phyloP scores from a whole-genome alignment of 106 monocot species.

The Cymbidium sinense region DNA sequence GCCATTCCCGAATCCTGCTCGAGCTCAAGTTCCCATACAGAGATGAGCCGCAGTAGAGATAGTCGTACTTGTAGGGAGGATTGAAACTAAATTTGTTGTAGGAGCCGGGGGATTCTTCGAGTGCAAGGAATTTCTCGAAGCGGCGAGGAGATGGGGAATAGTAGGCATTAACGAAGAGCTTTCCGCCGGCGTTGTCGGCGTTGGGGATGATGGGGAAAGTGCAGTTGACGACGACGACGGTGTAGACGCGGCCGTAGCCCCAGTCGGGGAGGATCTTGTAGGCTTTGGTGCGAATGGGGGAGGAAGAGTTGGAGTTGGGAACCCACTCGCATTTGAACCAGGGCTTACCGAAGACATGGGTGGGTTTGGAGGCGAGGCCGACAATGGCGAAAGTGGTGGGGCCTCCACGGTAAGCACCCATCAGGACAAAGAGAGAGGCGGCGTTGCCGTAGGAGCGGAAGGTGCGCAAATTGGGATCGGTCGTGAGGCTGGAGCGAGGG shows the following conservation, averaged over 20 bases:
- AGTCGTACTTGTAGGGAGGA: constrained; percentile 40
- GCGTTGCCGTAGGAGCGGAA: constrained; percentile 54
- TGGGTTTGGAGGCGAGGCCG: constrained; percentile 64
- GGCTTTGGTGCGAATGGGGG: constrained; percentile 16
- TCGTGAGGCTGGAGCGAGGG: neutral
- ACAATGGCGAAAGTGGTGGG: constrained; percentile 50
- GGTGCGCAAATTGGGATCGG: constrained; percentile 37
- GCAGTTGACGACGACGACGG: constrained; percentile 74
- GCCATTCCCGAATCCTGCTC: constrained; percentile 57
- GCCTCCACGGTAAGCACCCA: constrained; percentile 71
- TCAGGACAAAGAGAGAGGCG: constrained; percentile 58
- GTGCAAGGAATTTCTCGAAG: constrained; percentile 34
- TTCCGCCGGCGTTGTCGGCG: constrained; percentile 41
- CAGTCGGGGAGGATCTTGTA: constrained; percentile 64
- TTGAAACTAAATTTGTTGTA: constrained; percentile 16
- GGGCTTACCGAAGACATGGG: constrained; percentile 55
- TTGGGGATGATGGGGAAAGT: constrained; percentile 32
- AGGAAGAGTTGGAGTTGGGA: neutral
- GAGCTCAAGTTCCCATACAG: constrained; percentile 62
- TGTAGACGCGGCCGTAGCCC: constrained; percentile 81
- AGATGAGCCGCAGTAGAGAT: constrained; percentile 64
- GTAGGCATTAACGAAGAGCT: constrained; percentile 32
- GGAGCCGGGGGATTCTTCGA: constrained; percentile 36
- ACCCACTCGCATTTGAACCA: constrained; percentile 51
- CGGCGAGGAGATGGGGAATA: constrained; percentile 8